Base-by-base conservation (phyloP, 1,284 basidiomycete species). In the Dichomitus squalens region DNA sequence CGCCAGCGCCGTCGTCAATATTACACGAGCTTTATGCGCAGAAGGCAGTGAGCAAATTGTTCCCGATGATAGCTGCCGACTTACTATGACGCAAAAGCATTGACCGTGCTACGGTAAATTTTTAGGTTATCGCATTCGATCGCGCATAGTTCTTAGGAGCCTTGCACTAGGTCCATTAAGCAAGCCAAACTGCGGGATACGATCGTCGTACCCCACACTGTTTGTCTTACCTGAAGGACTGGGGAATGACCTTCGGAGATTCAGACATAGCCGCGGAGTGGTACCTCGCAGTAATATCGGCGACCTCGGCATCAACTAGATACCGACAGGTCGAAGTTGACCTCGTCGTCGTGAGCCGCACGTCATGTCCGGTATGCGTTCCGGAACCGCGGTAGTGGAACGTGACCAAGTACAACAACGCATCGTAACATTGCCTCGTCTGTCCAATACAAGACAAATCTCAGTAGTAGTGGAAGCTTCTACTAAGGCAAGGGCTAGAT, bases 281-380 rank as follows among this genome's bases (percentile, higher is more conserved):
- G n/a, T n/a, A n/a, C n/a, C n/a, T n/a, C n/a, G n/a, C n/a, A n/a
- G n/a, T 43, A 58, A 53, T 39, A 16, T 53, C 56, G 56, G 52
- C 33, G 14, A 12, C 34, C 33, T 49, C 33, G 35, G 20, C 20
- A 46, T 25, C 8, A 1, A 21, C 46, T 31, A 29, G 49, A 31
- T 7, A 23, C 41, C 25, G 31, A 7, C 20, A 21, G 18, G 20
- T 23, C 49, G 23, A 35, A 21, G 21, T 18, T 52, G 27, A 34
- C 33, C 9, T 46, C 47, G 51, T 58, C 52, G 56, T 34, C 56
- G 56, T 58, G 56, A 39, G 16, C 48, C 51, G 46, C 46, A 39
- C 49, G 51, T 31, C 20, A 20, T 33, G n/a, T 31, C 31, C 55
- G 55, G 55, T 27, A 29, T 21, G 20, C 55, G 55, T 47, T 8